Evolutionary conservation across 768 basidiomycete genomes (phyloP).

Genomic region (Cystoderma amianthinum): DNA sequence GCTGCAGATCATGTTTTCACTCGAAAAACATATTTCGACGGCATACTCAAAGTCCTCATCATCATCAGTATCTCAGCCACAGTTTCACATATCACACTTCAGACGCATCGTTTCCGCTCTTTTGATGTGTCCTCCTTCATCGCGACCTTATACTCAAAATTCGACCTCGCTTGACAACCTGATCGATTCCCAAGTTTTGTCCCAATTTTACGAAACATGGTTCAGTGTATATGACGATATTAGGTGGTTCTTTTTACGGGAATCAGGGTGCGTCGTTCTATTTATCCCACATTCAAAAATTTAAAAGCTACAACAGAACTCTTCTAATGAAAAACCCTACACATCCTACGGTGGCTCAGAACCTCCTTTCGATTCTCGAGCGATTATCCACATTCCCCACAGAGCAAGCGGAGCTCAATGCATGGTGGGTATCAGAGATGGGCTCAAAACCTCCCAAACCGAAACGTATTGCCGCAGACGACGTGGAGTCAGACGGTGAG

Average conservation of each 20-base stretch:
- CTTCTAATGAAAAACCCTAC: slow-evolving; percentile 18
- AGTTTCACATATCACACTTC: slow-evolving; percentile 66
- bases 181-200: slow-evolving; percentile 53
- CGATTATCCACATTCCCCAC: slow-evolving; percentile 70
- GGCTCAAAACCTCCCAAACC: slow-evolving; percentile 47
- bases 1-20: slow-evolving; percentile 68
- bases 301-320: slow-evolving; percentile 21
- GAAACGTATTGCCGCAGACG: slow-evolving; percentile 31
- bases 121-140: slow-evolving; percentile 53
- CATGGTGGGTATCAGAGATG: slow-evolving; percentile 76
- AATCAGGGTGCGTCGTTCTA: slow-evolving; percentile 49
- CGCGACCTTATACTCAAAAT: slow-evolving; percentile 11
- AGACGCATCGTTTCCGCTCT: slow-evolving; percentile 54
- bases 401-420: slow-evolving; percentile 55
- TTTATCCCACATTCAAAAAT: slow-evolving; percentile 1
- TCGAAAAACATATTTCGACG: slow-evolving; percentile 74
- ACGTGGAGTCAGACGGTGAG: slow-evolving; percentile 26
- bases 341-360: slow-evolving; percentile 31
- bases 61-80: slow-evolving; percentile 37
- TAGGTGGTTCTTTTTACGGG: slow-evolving; percentile 84
- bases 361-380: slow-evolving; percentile 61
- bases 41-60: slow-evolving; percentile 36
- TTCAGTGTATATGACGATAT: slow-evolving; percentile 76
- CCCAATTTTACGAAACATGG: slow-evolving; percentile 65
- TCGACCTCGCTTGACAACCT: slow-evolving; percentile 21